Percentiles rank a stretch among this genome's conserved stretches.
These are phyloP conservation scores for Stephania yunnanensis DNA, from an alignment of 164 flowering plant genomes.

Conservation along the genomic window DNA sequence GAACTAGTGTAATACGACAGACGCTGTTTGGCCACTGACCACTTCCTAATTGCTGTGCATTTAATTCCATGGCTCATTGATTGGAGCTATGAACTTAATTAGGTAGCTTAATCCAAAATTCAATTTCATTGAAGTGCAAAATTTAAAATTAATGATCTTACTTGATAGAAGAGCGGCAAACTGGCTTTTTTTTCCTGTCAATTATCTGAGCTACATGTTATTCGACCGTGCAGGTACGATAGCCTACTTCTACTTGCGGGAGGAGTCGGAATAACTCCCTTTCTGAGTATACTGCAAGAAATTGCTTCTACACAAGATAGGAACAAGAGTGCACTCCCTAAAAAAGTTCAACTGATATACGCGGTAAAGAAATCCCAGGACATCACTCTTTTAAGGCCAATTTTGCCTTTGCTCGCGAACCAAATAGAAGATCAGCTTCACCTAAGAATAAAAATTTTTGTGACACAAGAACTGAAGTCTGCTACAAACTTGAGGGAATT, in stretches of 20 bases:
- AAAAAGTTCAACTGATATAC: conserved; percentile 50
- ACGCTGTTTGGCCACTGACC: background rate
- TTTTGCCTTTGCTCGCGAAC: conserved; percentile 37
- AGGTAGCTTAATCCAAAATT: background rate
- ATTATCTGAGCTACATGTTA: background rate
- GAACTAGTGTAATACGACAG: background rate
- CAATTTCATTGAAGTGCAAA: background rate
- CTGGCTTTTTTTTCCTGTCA: background rate
- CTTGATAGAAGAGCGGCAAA: too few species aligned
- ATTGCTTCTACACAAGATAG: conserved; percentile 23
- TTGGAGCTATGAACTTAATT: background rate
- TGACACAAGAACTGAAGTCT: conserved; percentile 59
- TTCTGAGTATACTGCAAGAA: conserved; percentile 75
- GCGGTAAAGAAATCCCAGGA: conserved; percentile 50
- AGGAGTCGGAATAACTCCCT: conserved; percentile 83
- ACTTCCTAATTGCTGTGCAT: background rate
- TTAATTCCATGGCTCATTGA: background rate
- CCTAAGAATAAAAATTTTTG: conserved; percentile 51
- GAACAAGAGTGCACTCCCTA: conserved; percentile 22
- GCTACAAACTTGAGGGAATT: conserved; percentile 33
- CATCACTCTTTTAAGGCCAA: conserved; percentile 42
- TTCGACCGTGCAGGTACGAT: conserved; percentile 52
- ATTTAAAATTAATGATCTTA: too few species aligned
- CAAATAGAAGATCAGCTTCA: conserved; percentile 22
- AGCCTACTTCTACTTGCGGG: conserved; percentile 68